Base-by-base conservation (phyloP, 805 yeast species). In the Ogataea sp. region DNA sequence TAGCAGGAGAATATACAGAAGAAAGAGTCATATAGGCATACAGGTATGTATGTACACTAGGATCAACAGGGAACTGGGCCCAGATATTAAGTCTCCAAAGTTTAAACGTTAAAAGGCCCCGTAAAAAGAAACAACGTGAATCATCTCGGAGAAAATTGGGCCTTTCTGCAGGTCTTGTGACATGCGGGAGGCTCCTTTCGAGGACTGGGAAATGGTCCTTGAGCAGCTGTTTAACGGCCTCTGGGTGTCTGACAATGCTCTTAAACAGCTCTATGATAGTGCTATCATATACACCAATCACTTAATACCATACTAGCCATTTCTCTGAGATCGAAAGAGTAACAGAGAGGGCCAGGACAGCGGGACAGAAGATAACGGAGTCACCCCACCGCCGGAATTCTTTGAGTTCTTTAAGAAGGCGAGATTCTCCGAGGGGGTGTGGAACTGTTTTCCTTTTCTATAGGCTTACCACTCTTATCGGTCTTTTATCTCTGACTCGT, bases 111-210 rank as follows among this genome's bases (percentile, higher is more conserved):
- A n/a, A n/a, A n/a, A n/a, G n/a, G n/a, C n/a, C n/a, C n/a, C n/a
- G n/a, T n/a, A n/a, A n/a, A n/a, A 23, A 23, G 11, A 23, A 23
- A 23, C 7, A 23, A 11, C 26, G 26, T 6, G 32, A 29, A 14
- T 29, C 32, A 29, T 29, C 20, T 29, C 32, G 32, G 32, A 29
- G 32, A 29, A 29, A 29, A 29, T 29, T 29, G 32, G 32, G 18
- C 13, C 5, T 6, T 29, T 29, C 16, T 29, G n/a, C n/a, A 6
- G n/a, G 32, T 6, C 8, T 7, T 13, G 29, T 6, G 29, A 15
- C 29, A 13, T 13, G 29, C 29, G 15, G 15, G 6, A 14, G 15
- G n/a, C 14, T 11, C n/a, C 29, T 6, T 14, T 7, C 11, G 14
- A 7, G n/a, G n/a, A n/a, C n/a, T n/a, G n/a, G n/a, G n/a, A n/a